These are phyloP conservation scores for Choanephora cucurbitarum DNA, from an alignment of 371 early-diverging fungal genomes.

Conservation along the genomic window DNA sequence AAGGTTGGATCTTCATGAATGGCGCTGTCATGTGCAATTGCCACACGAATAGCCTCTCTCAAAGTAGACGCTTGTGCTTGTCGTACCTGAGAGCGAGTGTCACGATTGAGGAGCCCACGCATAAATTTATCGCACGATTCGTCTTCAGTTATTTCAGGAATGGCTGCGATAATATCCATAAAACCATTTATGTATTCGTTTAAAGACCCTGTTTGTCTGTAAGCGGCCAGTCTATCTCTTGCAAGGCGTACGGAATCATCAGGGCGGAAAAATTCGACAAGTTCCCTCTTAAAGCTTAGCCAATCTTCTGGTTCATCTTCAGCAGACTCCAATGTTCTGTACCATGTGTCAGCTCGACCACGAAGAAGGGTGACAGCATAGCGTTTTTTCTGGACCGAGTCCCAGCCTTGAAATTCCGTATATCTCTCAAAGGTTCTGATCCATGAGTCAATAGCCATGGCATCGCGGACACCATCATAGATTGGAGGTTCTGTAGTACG, in stretches of 20 bases:
- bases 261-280: conserved; percentile 2
- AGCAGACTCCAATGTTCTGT: background rate
- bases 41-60: too few species aligned
- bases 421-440: too few species aligned
- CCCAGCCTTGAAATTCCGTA: too few species aligned
- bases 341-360: conserved; percentile 4
- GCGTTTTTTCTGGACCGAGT: too few species aligned
- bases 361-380: background rate
- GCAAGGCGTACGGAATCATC: background rate
- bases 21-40: too few species aligned
- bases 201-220: background rate
- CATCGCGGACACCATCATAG: too few species aligned
- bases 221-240: background rate
- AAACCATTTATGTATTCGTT: too few species aligned
- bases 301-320: background rate
- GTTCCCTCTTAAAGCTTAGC: too few species aligned
- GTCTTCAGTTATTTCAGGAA: background rate
- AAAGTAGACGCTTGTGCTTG: background rate
- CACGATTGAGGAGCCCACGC: background rate
- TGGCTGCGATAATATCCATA: background rate
- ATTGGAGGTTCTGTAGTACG: too few species aligned
- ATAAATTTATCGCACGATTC: background rate
- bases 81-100: background rate
- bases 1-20: too few species aligned
- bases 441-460: too few species aligned